Conservation (phyloP, 2,329 filamentous ascomycete species). For the Colletotrichum salicis region DNA sequence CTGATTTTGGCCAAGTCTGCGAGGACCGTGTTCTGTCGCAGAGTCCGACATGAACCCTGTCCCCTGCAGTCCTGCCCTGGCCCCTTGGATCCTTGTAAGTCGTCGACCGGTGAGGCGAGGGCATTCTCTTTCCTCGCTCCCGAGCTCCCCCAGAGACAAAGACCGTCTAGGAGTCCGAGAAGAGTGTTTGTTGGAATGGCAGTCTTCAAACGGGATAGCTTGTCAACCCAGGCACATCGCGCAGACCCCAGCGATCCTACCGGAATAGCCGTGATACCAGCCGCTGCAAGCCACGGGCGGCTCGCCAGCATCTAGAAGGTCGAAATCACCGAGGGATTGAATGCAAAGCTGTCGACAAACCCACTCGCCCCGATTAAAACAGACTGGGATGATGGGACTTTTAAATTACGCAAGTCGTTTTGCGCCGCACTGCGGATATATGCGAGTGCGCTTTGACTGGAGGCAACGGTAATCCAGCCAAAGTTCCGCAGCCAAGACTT, state of each 20-base stretch:
- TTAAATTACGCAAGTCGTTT: background rate
- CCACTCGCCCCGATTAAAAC: background rate
- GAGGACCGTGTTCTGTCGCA: background rate
- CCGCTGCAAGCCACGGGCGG: background rate
- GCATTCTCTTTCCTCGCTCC: background rate
- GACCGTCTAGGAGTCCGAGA: background rate
- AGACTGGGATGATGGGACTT: background rate
- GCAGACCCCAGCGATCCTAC: background rate
- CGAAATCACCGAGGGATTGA: background rate
- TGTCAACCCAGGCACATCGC: background rate
- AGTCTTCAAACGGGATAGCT: background rate
- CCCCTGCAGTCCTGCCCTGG: conserved; percentile 12
- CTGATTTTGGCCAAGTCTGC: background rate
- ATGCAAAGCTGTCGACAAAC: background rate
- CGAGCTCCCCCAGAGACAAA: background rate
- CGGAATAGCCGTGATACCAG: background rate
- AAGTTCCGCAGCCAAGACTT: background rate
- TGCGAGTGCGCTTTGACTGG: background rate
- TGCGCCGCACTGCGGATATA: background rate
- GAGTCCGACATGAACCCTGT: background rate
- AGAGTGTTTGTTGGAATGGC: background rate
- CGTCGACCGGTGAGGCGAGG: background rate
- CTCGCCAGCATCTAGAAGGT: background rate
- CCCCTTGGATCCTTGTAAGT: conserved; percentile 2
- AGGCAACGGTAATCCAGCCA: background rate